Percentiles rank a stretch among this genome's conserved stretches.
These are phyloP conservation scores for Amanita exitialis DNA, from an alignment of 768 basidiomycete species.

Conservation along the genomic window DNA sequence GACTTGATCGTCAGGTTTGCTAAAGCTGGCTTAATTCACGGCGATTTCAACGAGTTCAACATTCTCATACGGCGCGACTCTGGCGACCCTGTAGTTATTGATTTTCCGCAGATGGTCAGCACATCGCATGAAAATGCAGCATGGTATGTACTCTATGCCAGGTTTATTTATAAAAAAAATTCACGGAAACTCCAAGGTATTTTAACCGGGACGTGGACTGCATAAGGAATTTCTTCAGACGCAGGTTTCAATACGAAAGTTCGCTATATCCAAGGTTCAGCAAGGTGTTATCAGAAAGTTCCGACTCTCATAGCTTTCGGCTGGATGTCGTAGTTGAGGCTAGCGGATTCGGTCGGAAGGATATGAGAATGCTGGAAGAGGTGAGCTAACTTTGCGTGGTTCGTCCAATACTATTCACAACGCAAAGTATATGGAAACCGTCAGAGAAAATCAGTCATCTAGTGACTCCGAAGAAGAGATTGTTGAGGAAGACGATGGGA, in stretches of 20 bases:
- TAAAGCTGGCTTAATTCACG: constrained; percentile 91
- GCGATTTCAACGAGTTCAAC: constrained; percentile 99
- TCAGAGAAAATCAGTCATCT: constrained; percentile 21
- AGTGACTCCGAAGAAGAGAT: constrained; percentile 15
- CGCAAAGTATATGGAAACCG: constrained; percentile 57
- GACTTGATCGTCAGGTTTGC: constrained; percentile 94
- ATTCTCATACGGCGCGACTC: constrained; percentile 78
- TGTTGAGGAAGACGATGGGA: constrained; percentile 14
- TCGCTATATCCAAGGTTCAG: constrained; percentile 80
- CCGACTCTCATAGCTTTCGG: constrained; percentile 47
- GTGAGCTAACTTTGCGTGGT: constrained; percentile 33
- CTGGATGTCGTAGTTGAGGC: constrained; percentile 91
- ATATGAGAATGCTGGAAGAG: constrained; percentile 77
- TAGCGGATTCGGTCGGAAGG: constrained; percentile 83
- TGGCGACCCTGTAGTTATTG: constrained; percentile 82
- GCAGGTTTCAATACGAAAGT: constrained; percentile 91
- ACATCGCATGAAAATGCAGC: constrained; percentile 95
- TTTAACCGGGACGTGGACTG: constrained; percentile 99
- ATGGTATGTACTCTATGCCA: constrained; percentile 44
- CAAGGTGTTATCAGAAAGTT: constrained; percentile 39
- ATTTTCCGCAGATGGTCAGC: constrained; percentile 99
- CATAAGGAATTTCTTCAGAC: constrained; percentile 85
- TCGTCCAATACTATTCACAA: constrained; percentile 12
- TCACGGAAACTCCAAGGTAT: constrained; percentile 52
- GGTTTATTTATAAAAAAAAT: constrained; percentile 9